These are phyloP conservation scores for Cryptococcus sp. DNA, from an alignment of 1,284 basidiomycete genomes.

Conservation along the genomic window DNA sequence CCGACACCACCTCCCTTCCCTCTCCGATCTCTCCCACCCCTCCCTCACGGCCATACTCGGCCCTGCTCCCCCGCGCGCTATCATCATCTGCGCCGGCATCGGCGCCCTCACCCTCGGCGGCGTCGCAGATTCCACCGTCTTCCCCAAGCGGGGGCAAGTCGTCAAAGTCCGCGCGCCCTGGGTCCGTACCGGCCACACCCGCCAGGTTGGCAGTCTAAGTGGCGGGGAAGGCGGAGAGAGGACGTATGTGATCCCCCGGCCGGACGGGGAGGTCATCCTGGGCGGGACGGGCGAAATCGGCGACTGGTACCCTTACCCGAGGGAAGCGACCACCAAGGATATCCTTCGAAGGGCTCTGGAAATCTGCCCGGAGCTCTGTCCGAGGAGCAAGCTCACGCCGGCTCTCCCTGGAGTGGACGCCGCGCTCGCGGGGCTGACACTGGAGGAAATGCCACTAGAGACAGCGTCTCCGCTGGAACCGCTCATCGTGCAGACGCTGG, in stretches of 20 bases:
- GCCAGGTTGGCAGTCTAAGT: constrained; percentile 40
- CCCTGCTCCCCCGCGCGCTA: constrained; percentile 50
- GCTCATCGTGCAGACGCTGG: constrained; percentile 23
- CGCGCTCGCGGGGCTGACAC: neutral
- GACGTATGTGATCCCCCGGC: constrained; percentile 48
- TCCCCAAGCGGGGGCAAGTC: constrained; percentile 58
- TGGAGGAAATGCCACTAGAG: neutral
- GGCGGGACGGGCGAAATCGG: constrained; percentile 46
- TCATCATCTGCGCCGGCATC: constrained; percentile 66
- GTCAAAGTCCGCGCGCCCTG: constrained; percentile 53
- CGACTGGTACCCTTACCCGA: constrained; percentile 42
- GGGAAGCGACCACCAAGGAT: constrained; percentile 30
- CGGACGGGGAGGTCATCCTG: constrained; percentile 45
- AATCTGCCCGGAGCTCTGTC: constrained; percentile 36
- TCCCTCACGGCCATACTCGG: constrained; percentile 21
- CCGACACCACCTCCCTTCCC: constrained; percentile 22
- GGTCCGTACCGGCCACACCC: constrained; percentile 41
- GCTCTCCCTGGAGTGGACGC: neutral
- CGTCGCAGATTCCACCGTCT: constrained; percentile 55
- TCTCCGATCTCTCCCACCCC: constrained; percentile 17
- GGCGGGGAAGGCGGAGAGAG: constrained; percentile 46
- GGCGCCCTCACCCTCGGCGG: constrained; percentile 55
- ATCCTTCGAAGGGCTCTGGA: constrained; percentile 39
- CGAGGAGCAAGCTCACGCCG: neutral
- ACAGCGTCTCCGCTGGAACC: constrained; percentile 13